Base-by-base conservation (phyloP, 73 alveolate genomes). In the Paramecium tetraurelia region DNA sequence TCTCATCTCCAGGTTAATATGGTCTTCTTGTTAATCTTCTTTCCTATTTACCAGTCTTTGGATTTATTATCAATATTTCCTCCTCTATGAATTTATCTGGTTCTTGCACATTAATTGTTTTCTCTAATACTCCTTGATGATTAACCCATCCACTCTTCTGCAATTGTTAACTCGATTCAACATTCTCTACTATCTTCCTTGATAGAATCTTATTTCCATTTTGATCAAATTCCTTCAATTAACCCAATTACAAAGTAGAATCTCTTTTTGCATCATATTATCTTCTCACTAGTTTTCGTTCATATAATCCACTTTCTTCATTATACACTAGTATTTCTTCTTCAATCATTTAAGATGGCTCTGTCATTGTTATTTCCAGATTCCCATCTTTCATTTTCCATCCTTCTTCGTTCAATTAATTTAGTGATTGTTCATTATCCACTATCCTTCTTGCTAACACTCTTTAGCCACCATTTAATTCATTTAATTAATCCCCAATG, bases 251-350 rank as follows among this genome's bases (percentile, higher is more conserved):
- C 12, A 63, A 63, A 31, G 84, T 31, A 5, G 84, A 63, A n/a
- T 63, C 84, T 7, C 84, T 63, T 12, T 27, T 63, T 27, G 84
- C 84, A 63, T 63, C 84, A 27, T 31, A 63, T 63, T 63, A 33
- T 63, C 84, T 63, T 63, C 84, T 63, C 9, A 63, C 84, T 63
- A 63, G 31, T 63, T 63, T 63, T 12, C 84, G 41, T 63, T 63
- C 84, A 63, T 63, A 63, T 8, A 63, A 63, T 31, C 84, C 84
- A 63, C 84, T 63, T 18, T 63, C 84, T 33, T 63, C 84, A 63
- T 63, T 63, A 33, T 63, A 63, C 6, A 63, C 84, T 33, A 63
- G n/a, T 31, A 63, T 22, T 63, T 63, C 84, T n/a, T 63, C 84
- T 63, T 63, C 84, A 31, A 63, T 31, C 46, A 63, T 31, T 33